Evolutionary conservation across 805 yeast genomes (phyloP).

Genomic region (Kluyveromyces siamensis): DNA sequence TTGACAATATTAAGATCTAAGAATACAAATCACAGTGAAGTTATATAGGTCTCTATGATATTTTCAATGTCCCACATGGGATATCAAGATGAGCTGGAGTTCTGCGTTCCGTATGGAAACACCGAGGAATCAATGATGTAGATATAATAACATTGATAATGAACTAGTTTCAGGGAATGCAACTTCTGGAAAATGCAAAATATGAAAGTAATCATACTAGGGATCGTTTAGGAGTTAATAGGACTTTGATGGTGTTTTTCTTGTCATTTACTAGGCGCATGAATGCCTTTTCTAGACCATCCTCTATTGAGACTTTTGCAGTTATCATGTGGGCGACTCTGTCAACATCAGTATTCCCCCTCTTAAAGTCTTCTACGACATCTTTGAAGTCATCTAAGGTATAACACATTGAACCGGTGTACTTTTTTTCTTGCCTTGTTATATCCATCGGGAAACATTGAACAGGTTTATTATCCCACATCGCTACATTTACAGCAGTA

Average conservation of each 20-base stretch:
- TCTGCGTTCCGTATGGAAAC: no score
- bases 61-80: no score
- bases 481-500: constrained; percentile 53
- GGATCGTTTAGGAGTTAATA: constrained; percentile 38
- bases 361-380: constrained; percentile 42
- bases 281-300: constrained; percentile 47
- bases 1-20: no score
- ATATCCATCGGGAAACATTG: constrained; percentile 46
- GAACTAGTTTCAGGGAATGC: no score
- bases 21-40: no score
- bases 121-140: no score
- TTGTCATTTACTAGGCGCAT: constrained; percentile 41
- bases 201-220: not conserved
- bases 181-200: no score
- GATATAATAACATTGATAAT: no score
- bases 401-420: constrained; percentile 57
- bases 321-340: constrained; percentile 42
- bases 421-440: constrained; percentile 44
- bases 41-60: no score
- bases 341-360: constrained; percentile 37
- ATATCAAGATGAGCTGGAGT: no score
- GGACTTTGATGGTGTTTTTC: constrained; percentile 45
- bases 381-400: constrained; percentile 47
- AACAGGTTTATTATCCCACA: constrained; percentile 48
- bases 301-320: constrained; percentile 39